Percentiles rank a stretch among this genome's conserved stretches.
phyloP scores from a whole-genome alignment of 805 yeast species.

The Scheffersomyces coipomensis region DNA sequence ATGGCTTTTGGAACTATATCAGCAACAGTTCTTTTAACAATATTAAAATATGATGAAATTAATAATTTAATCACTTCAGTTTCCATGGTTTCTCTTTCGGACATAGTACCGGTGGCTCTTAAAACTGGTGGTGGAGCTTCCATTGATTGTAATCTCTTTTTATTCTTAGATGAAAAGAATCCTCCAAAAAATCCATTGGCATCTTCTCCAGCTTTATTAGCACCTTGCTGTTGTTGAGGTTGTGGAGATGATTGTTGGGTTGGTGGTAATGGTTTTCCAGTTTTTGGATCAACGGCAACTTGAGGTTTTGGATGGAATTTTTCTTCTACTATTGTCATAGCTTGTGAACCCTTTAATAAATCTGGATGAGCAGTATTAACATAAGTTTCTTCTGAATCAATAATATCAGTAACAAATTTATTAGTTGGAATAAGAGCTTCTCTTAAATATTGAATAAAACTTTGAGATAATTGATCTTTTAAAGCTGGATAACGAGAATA shows the following conservation, averaged over 20 bases:
- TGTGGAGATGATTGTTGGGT: slow-evolving; percentile 28
- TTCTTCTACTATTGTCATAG: slow-evolving; percentile 90
- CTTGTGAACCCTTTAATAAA: slow-evolving; percentile 89
- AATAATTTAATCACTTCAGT: slow-evolving; percentile 94
- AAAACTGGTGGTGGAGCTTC: slow-evolving; percentile 96
- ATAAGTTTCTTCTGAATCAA: slow-evolving; percentile 85
- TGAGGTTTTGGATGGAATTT: slow-evolving; percentile 75
- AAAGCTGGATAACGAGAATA: slow-evolving; percentile 88
- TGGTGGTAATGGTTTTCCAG: slow-evolving; percentile 75
- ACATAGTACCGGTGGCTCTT: slow-evolving; percentile 87
- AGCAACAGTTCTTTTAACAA: slow-evolving; percentile 89
- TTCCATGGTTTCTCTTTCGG: slow-evolving; percentile 94
- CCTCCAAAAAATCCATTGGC: slow-evolving; percentile 90
- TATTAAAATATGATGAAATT: slow-evolving; percentile 85
- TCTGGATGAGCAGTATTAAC: slow-evolving; percentile 98
- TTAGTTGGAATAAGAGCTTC: slow-evolving; percentile 82
- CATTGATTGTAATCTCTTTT: slow-evolving; percentile 90
- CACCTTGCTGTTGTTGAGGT: slow-evolving; percentile 10
- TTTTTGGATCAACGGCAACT: slow-evolving; percentile 80
- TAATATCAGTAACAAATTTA: slow-evolving; percentile 78
- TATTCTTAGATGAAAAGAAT: slow-evolving; percentile 87
- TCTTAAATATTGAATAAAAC: slow-evolving; percentile 76
- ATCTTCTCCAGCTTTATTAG: slow-evolving; percentile 37
- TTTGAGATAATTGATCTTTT: slow-evolving; percentile 80
- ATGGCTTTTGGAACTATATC: slow-evolving; percentile 95